phyloP scores from a whole-genome alignment of 441 rosid genomes.

The Lepidium campestre region DNA sequence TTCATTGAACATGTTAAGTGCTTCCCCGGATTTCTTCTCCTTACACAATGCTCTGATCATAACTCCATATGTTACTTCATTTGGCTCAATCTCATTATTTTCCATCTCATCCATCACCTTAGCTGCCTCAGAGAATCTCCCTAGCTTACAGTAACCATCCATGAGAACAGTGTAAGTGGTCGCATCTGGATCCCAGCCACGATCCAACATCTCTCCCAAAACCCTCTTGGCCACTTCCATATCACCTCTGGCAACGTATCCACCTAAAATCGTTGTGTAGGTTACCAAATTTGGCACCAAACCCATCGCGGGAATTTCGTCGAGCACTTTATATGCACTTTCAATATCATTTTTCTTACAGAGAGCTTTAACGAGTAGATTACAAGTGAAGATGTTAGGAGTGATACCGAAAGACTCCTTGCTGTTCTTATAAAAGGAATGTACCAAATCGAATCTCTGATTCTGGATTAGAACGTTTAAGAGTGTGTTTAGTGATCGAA shows the following conservation, averaged over 20 bases:
- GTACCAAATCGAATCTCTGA: slow-evolving; percentile 55
- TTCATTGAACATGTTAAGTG: slow-evolving; percentile 59
- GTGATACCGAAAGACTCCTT: slow-evolving; percentile 43
- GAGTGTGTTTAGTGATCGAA: slow-evolving; percentile 70
- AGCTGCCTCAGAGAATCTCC: slow-evolving; percentile 67
- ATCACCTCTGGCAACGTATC: slow-evolving; percentile 62
- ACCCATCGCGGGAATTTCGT: slow-evolving; percentile 82
- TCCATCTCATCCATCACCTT: slow-evolving; percentile 89
- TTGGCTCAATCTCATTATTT: slow-evolving; percentile 55
- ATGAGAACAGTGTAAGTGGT: slow-evolving; percentile 65
- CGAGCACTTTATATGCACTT: slow-evolving; percentile 50
- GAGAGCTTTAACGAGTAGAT: slow-evolving; percentile 64
- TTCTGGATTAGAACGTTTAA: slow-evolving; percentile 72
- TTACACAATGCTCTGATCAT: slow-evolving; percentile 68
- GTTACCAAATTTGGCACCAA: slow-evolving; percentile 70
- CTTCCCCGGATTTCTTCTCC: slow-evolving; percentile 66
- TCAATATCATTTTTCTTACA: slow-evolving; percentile 55
- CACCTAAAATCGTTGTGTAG: slow-evolving; percentile 68
- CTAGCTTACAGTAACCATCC: slow-evolving; percentile 72
- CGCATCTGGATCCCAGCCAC: slow-evolving; percentile 82
- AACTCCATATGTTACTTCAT: slow-evolving; percentile 80
- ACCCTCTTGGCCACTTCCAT: slow-evolving; percentile 52
- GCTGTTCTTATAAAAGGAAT: slow-evolving; percentile 46
- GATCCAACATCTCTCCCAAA: slow-evolving; percentile 56
- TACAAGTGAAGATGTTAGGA: slow-evolving; percentile 70